Percentiles rank a stretch among this genome's conserved stretches.
phyloP scores from a whole-genome alignment of 495 filamentous ascomycete genomes.

The Elaphomyces granulatus region DNA sequence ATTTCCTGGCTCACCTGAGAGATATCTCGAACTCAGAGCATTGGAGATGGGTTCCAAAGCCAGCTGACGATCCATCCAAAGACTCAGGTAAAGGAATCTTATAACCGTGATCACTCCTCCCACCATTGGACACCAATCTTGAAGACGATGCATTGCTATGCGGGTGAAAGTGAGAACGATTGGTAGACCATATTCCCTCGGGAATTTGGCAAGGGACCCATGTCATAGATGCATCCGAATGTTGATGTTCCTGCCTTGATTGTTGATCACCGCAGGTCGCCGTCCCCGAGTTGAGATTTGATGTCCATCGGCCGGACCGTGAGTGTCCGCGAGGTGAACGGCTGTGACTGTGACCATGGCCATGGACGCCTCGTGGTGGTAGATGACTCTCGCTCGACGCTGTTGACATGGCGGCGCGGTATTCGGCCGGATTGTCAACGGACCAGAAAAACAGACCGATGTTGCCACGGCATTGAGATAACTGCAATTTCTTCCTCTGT shows the following conservation, averaged over 20 bases:
- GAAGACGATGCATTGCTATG: not conserved
- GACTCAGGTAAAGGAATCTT: not conserved
- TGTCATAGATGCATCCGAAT: too few relatives aligned
- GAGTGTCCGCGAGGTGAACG: conserved; percentile 22
- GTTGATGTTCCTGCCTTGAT: not conserved
- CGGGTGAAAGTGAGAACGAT: not conserved
- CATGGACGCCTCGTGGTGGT: conserved; percentile 17
- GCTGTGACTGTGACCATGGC: conserved; percentile 21
- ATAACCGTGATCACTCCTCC: conserved; percentile 5
- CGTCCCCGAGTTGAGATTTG: not conserved
- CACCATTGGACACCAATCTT: not conserved
- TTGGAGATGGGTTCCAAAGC: not conserved
- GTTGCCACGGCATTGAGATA: too few relatives aligned
- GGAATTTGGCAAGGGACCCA: too few relatives aligned
- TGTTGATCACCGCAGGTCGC: not conserved
- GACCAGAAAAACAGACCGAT: too few relatives aligned
- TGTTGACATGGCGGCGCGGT: conserved; percentile 31
- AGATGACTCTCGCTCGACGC: conserved; percentile 20
- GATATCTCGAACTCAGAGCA: not conserved
- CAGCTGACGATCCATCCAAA: not conserved
- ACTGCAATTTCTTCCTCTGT: too few relatives aligned
- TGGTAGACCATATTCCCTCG: not conserved
- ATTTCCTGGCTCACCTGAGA: not conserved
- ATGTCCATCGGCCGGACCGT: conserved; percentile 20
- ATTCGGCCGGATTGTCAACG: too few relatives aligned